Conservation (phyloP, 768 basidiomycete genomes). For the Tephrocybe sp. region DNA sequence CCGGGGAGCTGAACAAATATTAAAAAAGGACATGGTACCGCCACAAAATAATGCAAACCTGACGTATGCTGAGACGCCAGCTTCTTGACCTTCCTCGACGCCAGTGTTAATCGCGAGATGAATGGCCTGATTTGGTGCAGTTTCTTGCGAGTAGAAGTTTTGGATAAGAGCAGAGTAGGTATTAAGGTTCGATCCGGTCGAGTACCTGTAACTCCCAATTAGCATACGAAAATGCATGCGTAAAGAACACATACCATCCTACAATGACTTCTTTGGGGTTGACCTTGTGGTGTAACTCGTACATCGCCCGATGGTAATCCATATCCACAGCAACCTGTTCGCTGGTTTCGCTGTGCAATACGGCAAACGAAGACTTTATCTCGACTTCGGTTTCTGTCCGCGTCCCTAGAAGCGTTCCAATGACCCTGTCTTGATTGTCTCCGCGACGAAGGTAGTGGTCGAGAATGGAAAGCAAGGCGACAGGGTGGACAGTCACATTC, state of each 20-base stretch:
- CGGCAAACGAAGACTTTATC: constrained; percentile 85
- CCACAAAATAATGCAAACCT: constrained; percentile 49
- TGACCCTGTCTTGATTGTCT: constrained; percentile 82
- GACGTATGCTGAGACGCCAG: constrained; percentile 86
- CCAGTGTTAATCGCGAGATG: constrained; percentile 92
- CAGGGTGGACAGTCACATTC: constrained; percentile 83
- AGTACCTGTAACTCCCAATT: constrained; percentile 61
- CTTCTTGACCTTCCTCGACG: constrained; percentile 54
- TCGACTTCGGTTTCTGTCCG: constrained; percentile 71
- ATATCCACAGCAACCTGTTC: constrained; percentile 96
- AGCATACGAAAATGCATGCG: constrained; percentile 4
- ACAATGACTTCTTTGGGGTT: constrained; percentile 89
- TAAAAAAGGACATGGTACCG: constrained; percentile 11
- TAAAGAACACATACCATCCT: constrained; percentile 71
- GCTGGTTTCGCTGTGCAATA: constrained; percentile 88
- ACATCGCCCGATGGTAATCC: constrained; percentile 94
- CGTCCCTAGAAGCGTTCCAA: constrained; percentile 91
- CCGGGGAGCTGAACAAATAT: constrained; percentile 62
- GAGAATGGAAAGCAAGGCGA: constrained; percentile 91
- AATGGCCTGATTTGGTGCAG: constrained; percentile 82
- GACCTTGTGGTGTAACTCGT: constrained; percentile 84
- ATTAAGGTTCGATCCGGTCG: constrained; percentile 87
- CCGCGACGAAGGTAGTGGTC: constrained; percentile 94
- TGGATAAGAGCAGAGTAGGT: constrained; percentile 97
- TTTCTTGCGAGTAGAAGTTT: constrained; percentile 96